Evolutionary conservation across 176 grass and related monocot genomes (phyloP).

Genomic region (Poa pratensis): DNA sequence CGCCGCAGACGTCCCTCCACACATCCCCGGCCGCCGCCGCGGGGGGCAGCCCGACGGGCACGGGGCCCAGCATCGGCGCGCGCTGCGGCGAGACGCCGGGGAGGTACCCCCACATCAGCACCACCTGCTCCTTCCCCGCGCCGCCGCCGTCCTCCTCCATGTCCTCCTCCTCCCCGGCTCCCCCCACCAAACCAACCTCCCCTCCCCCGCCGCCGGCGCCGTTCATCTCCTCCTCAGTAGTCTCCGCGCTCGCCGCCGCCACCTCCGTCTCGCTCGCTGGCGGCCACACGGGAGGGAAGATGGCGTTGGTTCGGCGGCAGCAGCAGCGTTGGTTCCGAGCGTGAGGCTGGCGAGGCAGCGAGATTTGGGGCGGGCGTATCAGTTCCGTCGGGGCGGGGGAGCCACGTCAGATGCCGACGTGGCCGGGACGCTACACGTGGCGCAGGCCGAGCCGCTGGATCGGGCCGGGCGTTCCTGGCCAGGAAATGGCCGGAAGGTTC

Average conservation of each 20-base stretch:
- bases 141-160: constrained; percentile 45
- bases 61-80: constrained; percentile 83
- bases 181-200: constrained; percentile 38
- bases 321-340: constrained; percentile 7
- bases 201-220: constrained; percentile 49
- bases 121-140: constrained; percentile 56
- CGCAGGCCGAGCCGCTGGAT: constrained; percentile 53
- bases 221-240: constrained; percentile 60
- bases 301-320: constrained; percentile 40
- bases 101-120: constrained; percentile 99
- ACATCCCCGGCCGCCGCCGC: constrained; percentile 58
- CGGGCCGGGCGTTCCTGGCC: constrained; percentile 49
- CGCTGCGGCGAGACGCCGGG: constrained; percentile 92
- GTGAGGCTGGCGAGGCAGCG: constrained; percentile 47
- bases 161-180: constrained; percentile 53
- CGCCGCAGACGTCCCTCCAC: constrained; percentile 89
- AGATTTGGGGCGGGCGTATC: constrained; percentile 58
- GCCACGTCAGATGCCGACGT: constrained; percentile 74
- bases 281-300: constrained; percentile 18
- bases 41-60: constrained; percentile 66
- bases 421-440: constrained; percentile 49
- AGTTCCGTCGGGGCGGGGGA: constrained; percentile 57
- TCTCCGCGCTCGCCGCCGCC: constrained; percentile 2
- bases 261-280: constrained; percentile 21
- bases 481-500: constrained; percentile 80